A percentile compares a stretch with the other conserved stretches of the same genome.
These are phyloP conservation scores for Huiozyma sinensis DNA, from an alignment of 805 yeast species.

Conservation along the genomic window DNA sequence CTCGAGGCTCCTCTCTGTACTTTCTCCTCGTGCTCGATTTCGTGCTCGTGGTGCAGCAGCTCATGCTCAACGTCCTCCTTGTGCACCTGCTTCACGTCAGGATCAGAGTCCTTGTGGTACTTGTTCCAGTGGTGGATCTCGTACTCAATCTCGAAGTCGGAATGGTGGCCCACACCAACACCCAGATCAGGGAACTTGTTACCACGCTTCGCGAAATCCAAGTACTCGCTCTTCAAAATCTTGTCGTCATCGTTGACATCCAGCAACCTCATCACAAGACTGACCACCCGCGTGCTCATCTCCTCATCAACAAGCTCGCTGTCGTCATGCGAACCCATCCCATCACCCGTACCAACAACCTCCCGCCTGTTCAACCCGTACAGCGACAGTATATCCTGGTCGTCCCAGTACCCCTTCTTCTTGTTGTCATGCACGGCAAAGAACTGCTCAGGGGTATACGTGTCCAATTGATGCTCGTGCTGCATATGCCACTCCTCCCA, in stretches of 20 bases:
- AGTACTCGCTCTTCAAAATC: constrained; percentile 61
- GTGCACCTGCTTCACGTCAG: constrained; percentile 70
- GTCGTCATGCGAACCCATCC: constrained; percentile 71
- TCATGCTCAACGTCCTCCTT: constrained; percentile 87
- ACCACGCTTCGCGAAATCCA: constrained; percentile 46
- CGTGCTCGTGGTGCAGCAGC: constrained; percentile 74
- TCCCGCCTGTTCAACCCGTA: constrained; percentile 70
- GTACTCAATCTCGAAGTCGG: constrained; percentile 86
- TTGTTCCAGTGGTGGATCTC: constrained; percentile 92
- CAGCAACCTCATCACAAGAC: constrained; percentile 44
- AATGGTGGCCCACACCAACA: constrained; percentile 88
- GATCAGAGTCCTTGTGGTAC: constrained; percentile 66
- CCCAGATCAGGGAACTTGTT: constrained; percentile 85
- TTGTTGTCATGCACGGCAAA: constrained; percentile 72
- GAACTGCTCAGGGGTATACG: constrained; percentile 62
- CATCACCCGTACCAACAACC: constrained; percentile 81
- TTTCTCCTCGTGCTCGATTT: constrained; percentile 49
- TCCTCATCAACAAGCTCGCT: constrained; percentile 48
- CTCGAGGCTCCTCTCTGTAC: constrained; percentile 28
- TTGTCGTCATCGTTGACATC: constrained; percentile 59
- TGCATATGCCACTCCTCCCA: constrained; percentile 92
- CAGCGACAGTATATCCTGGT: constrained; percentile 58
- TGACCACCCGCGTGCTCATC: constrained; percentile 43
- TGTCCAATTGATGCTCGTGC: constrained; percentile 72
- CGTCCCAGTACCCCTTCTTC: constrained; percentile 44